Evolutionary conservation across 306 rosid genomes (phyloP).

Genomic region (Citrullus colocynthis): DNA sequence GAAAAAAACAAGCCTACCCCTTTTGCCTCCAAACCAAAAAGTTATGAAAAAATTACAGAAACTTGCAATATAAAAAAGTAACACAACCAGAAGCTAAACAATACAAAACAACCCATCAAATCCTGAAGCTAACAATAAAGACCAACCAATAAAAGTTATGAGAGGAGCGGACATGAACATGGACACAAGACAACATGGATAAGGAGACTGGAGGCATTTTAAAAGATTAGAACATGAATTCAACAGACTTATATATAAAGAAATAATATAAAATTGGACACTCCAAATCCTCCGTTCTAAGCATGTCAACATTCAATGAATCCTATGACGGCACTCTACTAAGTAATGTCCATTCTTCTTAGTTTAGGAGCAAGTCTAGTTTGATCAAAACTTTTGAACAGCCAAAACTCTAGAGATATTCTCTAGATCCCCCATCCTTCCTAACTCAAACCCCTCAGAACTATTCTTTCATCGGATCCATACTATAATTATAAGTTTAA

Average conservation of each 20-base stretch:
- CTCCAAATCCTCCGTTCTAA: background rate
- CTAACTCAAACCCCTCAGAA: background rate
- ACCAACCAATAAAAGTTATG: background rate
- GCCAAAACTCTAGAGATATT: background rate
- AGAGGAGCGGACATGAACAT: background rate
- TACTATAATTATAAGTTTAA: background rate
- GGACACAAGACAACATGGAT: background rate
- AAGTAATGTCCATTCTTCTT: background rate
- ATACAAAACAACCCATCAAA: background rate
- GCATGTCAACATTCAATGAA: background rate
- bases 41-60: background rate
- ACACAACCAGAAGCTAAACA: background rate
- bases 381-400: background rate
- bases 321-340: background rate
- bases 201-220: background rate
- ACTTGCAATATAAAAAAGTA: background rate
- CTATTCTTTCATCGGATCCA: background rate
- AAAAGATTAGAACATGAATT: background rate
- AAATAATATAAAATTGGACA: background rate
- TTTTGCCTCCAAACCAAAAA: background rate
- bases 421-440: background rate
- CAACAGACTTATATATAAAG: background rate
- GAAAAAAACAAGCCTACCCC: background rate
- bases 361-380: background rate
- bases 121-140: background rate